These are phyloP conservation scores for Eucalyptus viminalis DNA, from an alignment of 345 rosid species.

Conservation along the genomic window DNA sequence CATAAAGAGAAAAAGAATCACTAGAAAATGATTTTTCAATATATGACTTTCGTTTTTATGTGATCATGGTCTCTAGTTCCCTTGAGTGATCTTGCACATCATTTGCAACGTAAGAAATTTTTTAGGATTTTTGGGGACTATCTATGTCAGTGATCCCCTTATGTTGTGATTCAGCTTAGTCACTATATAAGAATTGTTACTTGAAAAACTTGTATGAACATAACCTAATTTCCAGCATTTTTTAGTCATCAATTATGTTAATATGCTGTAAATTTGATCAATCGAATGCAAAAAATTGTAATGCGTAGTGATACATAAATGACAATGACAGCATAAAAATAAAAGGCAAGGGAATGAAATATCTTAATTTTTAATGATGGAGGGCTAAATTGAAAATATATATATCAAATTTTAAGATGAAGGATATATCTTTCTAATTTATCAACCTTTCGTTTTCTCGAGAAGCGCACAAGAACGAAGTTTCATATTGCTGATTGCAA, in stretches of 20 bases:
- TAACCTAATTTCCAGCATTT: not conserved
- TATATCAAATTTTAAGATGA: not conserved
- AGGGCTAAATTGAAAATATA: not conserved
- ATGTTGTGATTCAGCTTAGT: not conserved
- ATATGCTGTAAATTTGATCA: not conserved
- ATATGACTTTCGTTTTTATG: not conserved
- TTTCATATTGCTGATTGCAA: not conserved
- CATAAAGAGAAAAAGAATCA: not conserved
- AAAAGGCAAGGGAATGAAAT: not conserved
- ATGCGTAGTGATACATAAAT: not conserved
- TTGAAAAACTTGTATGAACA: too few relatives aligned
- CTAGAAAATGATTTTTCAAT: not conserved
- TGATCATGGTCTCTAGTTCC: not conserved
- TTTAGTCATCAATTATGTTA: not conserved
- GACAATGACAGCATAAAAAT: not conserved
- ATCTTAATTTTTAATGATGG: not conserved
- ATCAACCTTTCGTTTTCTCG: not conserved
- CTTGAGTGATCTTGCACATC: not conserved
- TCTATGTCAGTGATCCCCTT: not conserved
- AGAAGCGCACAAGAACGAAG: not conserved
- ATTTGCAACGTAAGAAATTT: not conserved
- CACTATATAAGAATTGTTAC: not conserved
- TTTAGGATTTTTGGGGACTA: not conserved
- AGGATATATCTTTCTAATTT: not conserved
- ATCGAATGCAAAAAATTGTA: not conserved